Conservation (phyloP, 352 stramenopile genomes). For the Thalassiosira mediterranea region DNA sequence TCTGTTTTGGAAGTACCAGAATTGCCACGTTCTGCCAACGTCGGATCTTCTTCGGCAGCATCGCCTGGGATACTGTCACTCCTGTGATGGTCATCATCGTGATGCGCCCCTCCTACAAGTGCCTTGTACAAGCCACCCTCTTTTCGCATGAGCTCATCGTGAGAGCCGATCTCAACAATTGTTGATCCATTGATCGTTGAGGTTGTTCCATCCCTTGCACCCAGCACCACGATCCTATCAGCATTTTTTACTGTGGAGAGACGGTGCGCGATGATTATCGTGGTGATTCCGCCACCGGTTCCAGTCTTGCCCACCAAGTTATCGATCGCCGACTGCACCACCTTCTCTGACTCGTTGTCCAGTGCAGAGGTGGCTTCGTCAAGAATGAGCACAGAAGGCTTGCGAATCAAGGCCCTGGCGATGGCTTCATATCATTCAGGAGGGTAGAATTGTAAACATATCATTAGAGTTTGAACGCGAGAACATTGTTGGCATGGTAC, state of each 20-base stretch:
- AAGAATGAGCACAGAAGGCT: constrained; percentile 80
- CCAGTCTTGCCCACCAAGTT: constrained; percentile 68
- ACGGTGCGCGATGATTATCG: constrained; percentile 86
- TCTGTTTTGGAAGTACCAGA: constrained; percentile 1
- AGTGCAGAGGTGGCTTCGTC: constrained; percentile 86
- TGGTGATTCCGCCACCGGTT: constrained; percentile 42
- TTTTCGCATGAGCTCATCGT: constrained; percentile 84
- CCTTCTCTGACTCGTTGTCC: constrained; percentile 72
- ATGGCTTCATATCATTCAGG: no score
- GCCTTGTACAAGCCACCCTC: constrained; percentile 50
- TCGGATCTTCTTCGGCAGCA: not conserved
- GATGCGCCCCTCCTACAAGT: constrained; percentile 14
- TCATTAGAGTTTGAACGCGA: not conserved
- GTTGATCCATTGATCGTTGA: constrained; percentile 7
- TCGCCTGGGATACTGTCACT: no score
- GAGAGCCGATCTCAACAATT: constrained; percentile 87
- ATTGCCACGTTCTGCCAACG: not conserved
- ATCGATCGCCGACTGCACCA: constrained; percentile 84
- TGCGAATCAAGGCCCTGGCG: constrained; percentile 86
- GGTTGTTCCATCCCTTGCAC: not conserved
- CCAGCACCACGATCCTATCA: constrained; percentile 80
- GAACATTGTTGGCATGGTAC: not conserved
- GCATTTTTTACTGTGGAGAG: constrained; percentile 90
- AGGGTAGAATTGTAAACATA: not conserved
- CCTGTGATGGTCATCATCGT: constrained; percentile 14